phyloP scores from a whole-genome alignment of 2,329 filamentous ascomycete species.

The Clonostachys rosea region DNA sequence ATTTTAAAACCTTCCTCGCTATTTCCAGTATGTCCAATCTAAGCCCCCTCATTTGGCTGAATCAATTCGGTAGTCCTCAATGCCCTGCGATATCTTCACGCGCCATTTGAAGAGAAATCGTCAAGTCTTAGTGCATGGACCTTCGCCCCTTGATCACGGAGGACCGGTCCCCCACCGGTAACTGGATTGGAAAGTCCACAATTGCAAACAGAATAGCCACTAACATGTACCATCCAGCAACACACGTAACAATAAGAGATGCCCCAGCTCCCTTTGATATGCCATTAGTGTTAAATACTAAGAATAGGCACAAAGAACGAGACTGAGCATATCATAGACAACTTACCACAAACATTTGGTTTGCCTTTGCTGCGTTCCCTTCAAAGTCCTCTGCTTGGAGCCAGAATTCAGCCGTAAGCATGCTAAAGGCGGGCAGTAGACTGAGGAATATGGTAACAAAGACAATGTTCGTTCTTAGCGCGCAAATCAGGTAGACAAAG shows the following conservation, averaged over 20 bases:
- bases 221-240: constrained; percentile 53
- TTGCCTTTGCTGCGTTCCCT: constrained; percentile 14
- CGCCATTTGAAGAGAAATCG: no score
- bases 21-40: no score
- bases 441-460: constrained; percentile 66
- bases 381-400: constrained; percentile 31
- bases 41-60: no score
- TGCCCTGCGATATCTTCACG: no score
- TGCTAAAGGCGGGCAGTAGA: constrained; percentile 52
- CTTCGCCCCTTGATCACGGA: constrained; percentile 32
- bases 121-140: no score
- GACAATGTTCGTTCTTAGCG: constrained; percentile 66
- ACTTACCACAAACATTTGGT: constrained; percentile 16
- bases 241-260: constrained; percentile 39
- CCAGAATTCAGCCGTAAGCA: constrained; percentile 60
- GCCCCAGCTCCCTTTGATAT: constrained; percentile 38
- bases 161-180: constrained; percentile 54
- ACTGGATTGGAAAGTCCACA: constrained; percentile 51
- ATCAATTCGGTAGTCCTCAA: no score
- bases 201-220: constrained; percentile 47
- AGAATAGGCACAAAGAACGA: constrained; percentile 19
- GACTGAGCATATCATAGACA: constrained; percentile 6
- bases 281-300: constrained; percentile 5
- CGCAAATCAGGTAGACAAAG: constrained; percentile 63
- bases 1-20: no score